These are phyloP conservation scores for Suhomyces emberorum DNA, from an alignment of 805 yeast species.

Conservation along the genomic window DNA sequence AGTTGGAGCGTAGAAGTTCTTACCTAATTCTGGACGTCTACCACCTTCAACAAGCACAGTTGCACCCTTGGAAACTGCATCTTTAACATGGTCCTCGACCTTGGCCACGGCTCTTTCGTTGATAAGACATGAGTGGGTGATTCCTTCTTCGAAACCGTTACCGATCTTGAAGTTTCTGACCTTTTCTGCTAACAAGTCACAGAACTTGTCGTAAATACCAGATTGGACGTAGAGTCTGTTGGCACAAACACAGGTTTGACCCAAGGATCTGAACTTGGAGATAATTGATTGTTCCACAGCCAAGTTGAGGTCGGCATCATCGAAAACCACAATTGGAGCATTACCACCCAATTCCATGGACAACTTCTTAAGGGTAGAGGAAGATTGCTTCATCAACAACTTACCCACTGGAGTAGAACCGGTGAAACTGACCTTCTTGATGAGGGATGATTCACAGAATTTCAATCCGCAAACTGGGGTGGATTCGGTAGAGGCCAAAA, in stretches of 20 bases:
- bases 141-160: conserved; percentile 49
- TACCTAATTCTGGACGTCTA: conserved; percentile 46
- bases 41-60: conserved; percentile 51
- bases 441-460: conserved; percentile 45
- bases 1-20: conserved; percentile 53
- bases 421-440: conserved; percentile 60
- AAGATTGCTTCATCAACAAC: conserved; percentile 53
- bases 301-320: conserved; percentile 54
- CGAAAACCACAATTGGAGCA: conserved; percentile 61
- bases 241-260: conserved; percentile 67
- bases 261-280: conserved; percentile 58
- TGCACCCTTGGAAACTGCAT: conserved; percentile 57
- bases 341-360: conserved; percentile 68
- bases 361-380: conserved; percentile 56
- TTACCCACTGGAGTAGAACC: conserved; percentile 66
- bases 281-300: conserved; percentile 53
- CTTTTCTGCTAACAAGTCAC: conserved; percentile 39
- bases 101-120: conserved; percentile 49
- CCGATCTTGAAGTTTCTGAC: conserved; percentile 52
- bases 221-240: conserved; percentile 57
- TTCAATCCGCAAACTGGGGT: conserved; percentile 54
- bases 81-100: conserved; percentile 51
- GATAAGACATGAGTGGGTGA: conserved; percentile 58
- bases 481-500: conserved; percentile 43
- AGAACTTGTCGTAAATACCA: conserved; percentile 47